Evolutionary conservation across 164 flowering plant species (phyloP), one percentile per base, ranked within the genome.

Genomic region (Umbilicus rupestris): DNA sequence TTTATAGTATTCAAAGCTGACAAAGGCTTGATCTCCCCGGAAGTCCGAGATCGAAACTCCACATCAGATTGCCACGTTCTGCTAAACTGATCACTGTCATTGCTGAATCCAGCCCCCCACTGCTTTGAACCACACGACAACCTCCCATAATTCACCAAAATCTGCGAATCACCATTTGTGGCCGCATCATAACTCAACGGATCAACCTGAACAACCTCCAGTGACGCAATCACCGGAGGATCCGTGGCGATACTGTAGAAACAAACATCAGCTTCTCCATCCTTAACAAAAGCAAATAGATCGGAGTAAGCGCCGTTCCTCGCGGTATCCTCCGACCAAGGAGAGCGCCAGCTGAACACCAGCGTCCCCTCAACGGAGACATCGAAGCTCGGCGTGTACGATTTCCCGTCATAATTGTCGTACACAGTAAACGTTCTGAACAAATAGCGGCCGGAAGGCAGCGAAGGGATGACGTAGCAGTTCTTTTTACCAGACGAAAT

Each of bases 161-260:
- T 73, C 39, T 66, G 60, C 12, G 45, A 24, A 63, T 39, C 58
- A 7, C 85, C 85, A 49, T 71, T 67, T 0, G 73, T 8, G 3
- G 68, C 65, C 19, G 90, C 71, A 69, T 67, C 78, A 59, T 90
- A 90, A 1, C 91, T 73, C 15, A 50, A 24, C 9, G 92, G 86
- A 69, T 92, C 96, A 64, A 88, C 75, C 67, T 85, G 89, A 11
- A 79, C 30, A n/a, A 95, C 52, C 60, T 90, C 84, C 8, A 95
- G 76, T 0, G 94, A 80, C 11, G 80, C 96, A 33, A 95, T 75
- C 0, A 95, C 84, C 1, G 99, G 99, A 16, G 97, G 74, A 74
- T 95, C 99, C 30, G 99, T 95, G 47, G 97, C 97, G 64, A 95
- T 74, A 71, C 94, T 85, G 79, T 95, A 95, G 52, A 95, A 90